Conservation (phyloP, 352 stramenopile species). For the Phytophthora sp. region DNA sequence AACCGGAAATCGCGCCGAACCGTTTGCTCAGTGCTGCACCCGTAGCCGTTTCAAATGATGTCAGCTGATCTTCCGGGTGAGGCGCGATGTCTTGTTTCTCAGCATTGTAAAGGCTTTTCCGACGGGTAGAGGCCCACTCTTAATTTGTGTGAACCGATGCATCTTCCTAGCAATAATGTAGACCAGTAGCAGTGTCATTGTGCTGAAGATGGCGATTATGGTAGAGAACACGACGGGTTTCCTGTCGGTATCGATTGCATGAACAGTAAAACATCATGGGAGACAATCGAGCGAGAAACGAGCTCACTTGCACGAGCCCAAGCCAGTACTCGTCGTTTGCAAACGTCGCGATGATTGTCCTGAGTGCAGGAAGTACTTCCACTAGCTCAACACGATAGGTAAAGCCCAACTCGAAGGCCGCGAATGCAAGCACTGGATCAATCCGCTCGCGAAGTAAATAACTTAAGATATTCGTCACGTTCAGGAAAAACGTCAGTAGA, state of each 20-base stretch:
- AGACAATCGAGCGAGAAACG: conserved; percentile 17
- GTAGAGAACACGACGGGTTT: conserved; percentile 18
- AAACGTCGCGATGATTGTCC: conserved; percentile 22
- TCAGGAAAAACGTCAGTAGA: conserved; percentile 40
- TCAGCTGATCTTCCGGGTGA: conserved; percentile 11
- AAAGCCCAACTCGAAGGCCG: conserved; percentile 27
- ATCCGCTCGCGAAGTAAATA: conserved; percentile 38
- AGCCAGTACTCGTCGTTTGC: conserved; percentile 20
- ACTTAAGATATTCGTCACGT: conserved; percentile 26
- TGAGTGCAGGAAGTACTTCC: conserved; percentile 14
- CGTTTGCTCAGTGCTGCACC: conserved; percentile 25
- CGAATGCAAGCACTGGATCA: conserved; percentile 35
- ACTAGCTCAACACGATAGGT: conserved; percentile 22
- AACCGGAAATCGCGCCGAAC: conserved; percentile 41
- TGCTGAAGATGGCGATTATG: conserved; percentile 28
- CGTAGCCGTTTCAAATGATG: conserved; percentile 28
- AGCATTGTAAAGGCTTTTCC: conserved; percentile 27
- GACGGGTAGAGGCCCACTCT: no score
- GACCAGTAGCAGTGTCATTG: conserved; percentile 23
- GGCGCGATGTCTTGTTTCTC: conserved; percentile 4
- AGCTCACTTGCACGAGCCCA: conserved; percentile 15
- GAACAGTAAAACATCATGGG: conserved; percentile 26
- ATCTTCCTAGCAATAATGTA: conserved; percentile 33
- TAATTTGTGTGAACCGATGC: conserved; percentile 6
- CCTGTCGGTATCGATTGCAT: conserved; percentile 7